These are phyloP conservation scores for Teunomyces gatunensis DNA, from an alignment of 805 yeast genomes.

Conservation along the genomic window DNA sequence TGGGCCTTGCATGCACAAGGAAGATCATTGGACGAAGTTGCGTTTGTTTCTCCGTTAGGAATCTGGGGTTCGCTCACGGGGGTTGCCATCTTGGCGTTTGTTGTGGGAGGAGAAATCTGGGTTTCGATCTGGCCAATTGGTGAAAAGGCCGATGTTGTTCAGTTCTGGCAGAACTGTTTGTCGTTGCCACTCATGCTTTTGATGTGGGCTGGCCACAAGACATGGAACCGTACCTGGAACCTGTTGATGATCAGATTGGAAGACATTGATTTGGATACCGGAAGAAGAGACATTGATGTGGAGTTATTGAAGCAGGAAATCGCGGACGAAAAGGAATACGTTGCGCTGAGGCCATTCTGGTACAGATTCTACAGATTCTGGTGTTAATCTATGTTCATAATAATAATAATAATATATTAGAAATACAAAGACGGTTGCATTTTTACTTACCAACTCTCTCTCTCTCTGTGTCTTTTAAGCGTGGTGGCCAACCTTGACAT, in stretches of 20 bases:
- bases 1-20: conserved; percentile 35
- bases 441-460: not conserved
- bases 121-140: conserved; percentile 39
- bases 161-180: conserved; percentile 52
- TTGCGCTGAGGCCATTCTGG: conserved; percentile 28
- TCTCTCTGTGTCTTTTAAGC: conserved; percentile 1
- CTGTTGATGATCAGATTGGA: conserved; percentile 27
- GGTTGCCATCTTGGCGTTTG: conserved; percentile 27
- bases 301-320: conserved; percentile 40
- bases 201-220: conserved; percentile 44
- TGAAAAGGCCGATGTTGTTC: conserved; percentile 24
- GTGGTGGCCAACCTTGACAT: conserved; percentile 24
- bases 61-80: conserved; percentile 36
- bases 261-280: conserved; percentile 43
- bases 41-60: conserved; percentile 35
- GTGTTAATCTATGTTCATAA: conserved; percentile 20
- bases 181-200: conserved; percentile 37
- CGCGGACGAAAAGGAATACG: conserved; percentile 34
- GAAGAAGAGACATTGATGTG: conserved; percentile 36
- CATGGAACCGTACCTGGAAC: conserved; percentile 27
- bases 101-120: conserved; percentile 39
- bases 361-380: conserved; percentile 30
- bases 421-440: not conserved
- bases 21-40: conserved; percentile 32
- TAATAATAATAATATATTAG: not conserved